Base-by-base conservation (phyloP, 805 yeast species). In the Spathaspora hagerdaliae region DNA sequence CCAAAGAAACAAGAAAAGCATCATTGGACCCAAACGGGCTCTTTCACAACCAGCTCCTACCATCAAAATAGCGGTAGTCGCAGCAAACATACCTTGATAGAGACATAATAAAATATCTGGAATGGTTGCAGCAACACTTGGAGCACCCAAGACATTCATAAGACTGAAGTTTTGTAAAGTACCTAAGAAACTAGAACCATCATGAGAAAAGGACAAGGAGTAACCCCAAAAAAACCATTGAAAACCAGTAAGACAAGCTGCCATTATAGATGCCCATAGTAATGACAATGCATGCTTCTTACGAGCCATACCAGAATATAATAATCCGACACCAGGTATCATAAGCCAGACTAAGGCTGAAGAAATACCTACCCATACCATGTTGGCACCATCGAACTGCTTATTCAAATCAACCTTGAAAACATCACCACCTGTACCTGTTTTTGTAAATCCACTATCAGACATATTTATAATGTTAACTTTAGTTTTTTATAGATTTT, bases 201-300 rank as follows among this genome's bases (percentile, higher is more conserved):
- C 69, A 61, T 84, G 87, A 26, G 92, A 76, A 63, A 92, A 92
- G 14, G 89, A 84, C 47, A 94, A 76, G 11, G 97, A 87, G 68
- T 87, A 92, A 51, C 98, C 99, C 97, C 97, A 90, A 74, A 90
- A 91, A 69, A 90, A 94, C 98, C 99, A 92, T 66, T 94, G 97
- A 79, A 94, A 89, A 1, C 86, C 69, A 7, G 90, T 82, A 31
- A 92, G 72, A 54, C 94, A 83, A 15, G 82, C 82, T 15, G 95
- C 89, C 87, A 89, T 90, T 61, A 94, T 71, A 6, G 96, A 84
- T 24, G 96, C 94, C 97, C 97, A 94, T 43, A 94, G 71, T 43
- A 94, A 74, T 7, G 97, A 87, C 45, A 94, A 72, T n/a, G 97
- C 96, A 59, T 94, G 97, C 67, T 91, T 88, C 67, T 92, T 92